Evolutionary conservation across 331 rosid species (phyloP).

Genomic region (Pyracantha coccinea): DNA sequence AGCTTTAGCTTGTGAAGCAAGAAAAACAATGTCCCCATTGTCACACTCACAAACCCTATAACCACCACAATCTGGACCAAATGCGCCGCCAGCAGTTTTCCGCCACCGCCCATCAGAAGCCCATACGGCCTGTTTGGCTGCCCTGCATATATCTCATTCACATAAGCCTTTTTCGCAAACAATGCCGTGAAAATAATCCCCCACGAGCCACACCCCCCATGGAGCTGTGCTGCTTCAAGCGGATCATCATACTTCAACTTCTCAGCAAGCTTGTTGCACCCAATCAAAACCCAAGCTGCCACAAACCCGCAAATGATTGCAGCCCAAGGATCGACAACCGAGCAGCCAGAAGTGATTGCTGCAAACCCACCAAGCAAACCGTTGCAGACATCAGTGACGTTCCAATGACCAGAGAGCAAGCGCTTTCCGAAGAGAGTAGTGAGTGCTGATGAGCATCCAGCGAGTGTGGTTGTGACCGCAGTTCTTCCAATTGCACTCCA

Average conservation of each 20-base stretch:
- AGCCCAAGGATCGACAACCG: constrained; percentile 69
- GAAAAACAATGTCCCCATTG: constrained; percentile 55
- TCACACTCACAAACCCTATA: constrained; percentile 37
- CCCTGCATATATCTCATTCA: constrained; percentile 41
- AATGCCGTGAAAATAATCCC: constrained; percentile 56
- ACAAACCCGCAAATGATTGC: constrained; percentile 57
- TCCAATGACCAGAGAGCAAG: constrained; percentile 49
- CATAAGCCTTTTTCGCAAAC: constrained; percentile 39
- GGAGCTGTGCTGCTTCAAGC: constrained; percentile 58
- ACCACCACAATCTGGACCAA: constrained; percentile 38
- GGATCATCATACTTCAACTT: constrained; percentile 48
- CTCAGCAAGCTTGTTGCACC: constrained; percentile 44
- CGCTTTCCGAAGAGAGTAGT: constrained; percentile 50
- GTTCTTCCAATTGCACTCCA: constrained; percentile 77
- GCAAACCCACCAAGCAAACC: constrained; percentile 69
- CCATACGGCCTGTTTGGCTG: constrained; percentile 36
- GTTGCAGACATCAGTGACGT: constrained; percentile 51
- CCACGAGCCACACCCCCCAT: constrained; percentile 68
- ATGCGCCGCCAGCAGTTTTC: constrained; percentile 45
- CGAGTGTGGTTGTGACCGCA: constrained; percentile 52
- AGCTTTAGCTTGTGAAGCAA: constrained; percentile 34
- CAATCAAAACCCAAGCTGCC: constrained; percentile 49
- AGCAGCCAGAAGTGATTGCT: constrained; percentile 53
- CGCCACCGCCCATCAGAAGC: constrained; percentile 56
- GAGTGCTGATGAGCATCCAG: constrained; percentile 51